Evolutionary conservation across 73 alveolate species (phyloP).

Genomic region (Paraurostyla sp.): DNA sequence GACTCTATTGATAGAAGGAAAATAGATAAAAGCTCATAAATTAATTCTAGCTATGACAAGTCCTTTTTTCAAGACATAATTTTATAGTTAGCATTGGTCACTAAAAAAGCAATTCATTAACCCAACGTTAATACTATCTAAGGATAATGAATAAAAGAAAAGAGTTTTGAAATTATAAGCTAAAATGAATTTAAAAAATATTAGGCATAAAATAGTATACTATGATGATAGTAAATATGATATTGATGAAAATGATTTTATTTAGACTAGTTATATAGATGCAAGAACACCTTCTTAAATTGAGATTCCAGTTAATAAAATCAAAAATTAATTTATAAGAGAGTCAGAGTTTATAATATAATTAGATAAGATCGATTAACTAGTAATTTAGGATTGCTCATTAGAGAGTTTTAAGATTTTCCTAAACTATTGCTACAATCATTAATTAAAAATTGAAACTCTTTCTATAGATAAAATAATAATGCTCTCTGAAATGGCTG

Average conservation of each 20-base stretch:
- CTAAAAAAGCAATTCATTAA: neutral
- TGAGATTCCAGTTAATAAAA: no score
- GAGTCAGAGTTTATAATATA: neutral
- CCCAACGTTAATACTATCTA: neutral
- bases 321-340: no score
- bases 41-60: neutral
- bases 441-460: neutral
- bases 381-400: neutral
- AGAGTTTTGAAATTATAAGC: neutral
- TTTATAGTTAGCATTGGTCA: slow-evolving; percentile 25
- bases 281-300: no score
- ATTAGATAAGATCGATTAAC: neutral
- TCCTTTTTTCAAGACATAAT: neutral
- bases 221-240: no score
- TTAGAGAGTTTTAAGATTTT: neutral
- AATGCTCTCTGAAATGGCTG: neutral
- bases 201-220: no score
- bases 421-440: neutral
- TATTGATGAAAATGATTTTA: no score
- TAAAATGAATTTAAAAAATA: neutral
- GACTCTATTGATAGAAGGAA: neutral
- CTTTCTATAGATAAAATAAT: neutral
- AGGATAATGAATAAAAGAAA: neutral
- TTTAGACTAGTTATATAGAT: no score
- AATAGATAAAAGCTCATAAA: slow-evolving; percentile 3